Evolutionary conservation across 1,284 basidiomycete species (phyloP), one percentile per base, ranked within the genome.

Genomic region (Leccinum variabile): DNA sequence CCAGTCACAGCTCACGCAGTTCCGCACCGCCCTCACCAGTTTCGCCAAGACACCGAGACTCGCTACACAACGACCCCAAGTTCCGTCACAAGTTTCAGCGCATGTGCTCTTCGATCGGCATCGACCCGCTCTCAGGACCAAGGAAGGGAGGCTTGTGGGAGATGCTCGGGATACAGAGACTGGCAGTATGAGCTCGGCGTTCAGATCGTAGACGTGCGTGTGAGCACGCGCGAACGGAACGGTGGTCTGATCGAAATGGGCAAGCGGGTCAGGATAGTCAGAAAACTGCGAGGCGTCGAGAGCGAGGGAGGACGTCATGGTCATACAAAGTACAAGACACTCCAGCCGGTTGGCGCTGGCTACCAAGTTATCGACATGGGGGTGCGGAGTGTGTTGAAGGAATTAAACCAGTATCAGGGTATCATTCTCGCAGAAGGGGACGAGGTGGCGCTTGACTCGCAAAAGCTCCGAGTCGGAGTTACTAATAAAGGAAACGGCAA

Each of bases 141-240:
- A 79, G 89, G 28, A 89, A 88, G 65, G 91, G 91, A 18, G 88
- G 94, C 3, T 95, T 92, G 91, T 94, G 91, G 25, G 95, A 95
- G 72, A 79, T 94, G 70, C 82, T 98, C 16, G 93, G 93, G 0
- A 76, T 92, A 57, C 28, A 88, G 94, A 7, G 39, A 99, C 75
- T 99, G 94, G 94, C 91, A 95, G 70, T 94, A 94, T 74, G 96
- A 97, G 71, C 85, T 99, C 1, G 94, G 94, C 3, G 94, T 98
- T 30, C 97, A 99, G 80, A 91, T 99, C 66, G 95, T 99, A 56
- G 97, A 99, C 74, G 87, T 99, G 16, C 98, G 97, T 71, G 89
- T 98, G 35, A 90, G 87, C 72, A 97, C 94, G 9, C 81, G 96
- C 52, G 88, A 91, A 62, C 79, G 88, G 52, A 98, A 98, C 68